These are phyloP conservation scores for Fusarium papillatum DNA, from an alignment of 2,329 filamentous ascomycete species.

Conservation along the genomic window DNA sequence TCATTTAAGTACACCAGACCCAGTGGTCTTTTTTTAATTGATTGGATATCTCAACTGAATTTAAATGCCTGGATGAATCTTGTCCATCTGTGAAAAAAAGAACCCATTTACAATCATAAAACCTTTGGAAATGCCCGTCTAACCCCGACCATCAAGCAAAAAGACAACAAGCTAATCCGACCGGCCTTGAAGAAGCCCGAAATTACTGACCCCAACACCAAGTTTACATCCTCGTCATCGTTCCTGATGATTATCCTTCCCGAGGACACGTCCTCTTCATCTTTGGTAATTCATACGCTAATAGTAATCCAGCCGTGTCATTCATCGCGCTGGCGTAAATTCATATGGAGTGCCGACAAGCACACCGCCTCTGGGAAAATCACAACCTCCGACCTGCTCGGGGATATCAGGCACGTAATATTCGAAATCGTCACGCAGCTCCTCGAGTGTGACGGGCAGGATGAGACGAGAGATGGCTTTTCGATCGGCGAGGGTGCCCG, in stretches of 20 bases:
- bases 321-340: constrained; percentile 29
- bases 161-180: constrained; percentile 13
- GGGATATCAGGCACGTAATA: constrained; percentile 49
- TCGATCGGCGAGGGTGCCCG: constrained; percentile 49
- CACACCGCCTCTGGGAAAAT: constrained; percentile 39
- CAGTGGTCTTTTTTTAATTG: constrained; percentile 26
- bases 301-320: neutral
- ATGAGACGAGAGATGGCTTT: constrained; percentile 49
- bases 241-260: constrained; percentile 10
- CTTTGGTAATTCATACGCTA: constrained; percentile 2
- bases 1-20: constrained; percentile 52
- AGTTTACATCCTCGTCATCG: constrained; percentile 28
- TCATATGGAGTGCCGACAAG: constrained; percentile 23
- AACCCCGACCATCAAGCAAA: constrained; percentile 16
- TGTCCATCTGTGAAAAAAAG: constrained; percentile 25
- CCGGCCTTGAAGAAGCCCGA: constrained; percentile 9
- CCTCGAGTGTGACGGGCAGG: constrained; percentile 46
- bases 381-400: constrained; percentile 44
- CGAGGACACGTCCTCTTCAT: neutral
- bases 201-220: constrained; percentile 35
- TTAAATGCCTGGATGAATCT: constrained; percentile 37
- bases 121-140: constrained; percentile 34
- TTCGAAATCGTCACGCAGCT: constrained; percentile 49
- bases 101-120: constrained; percentile 23
- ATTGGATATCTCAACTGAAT: constrained; percentile 39